These are phyloP conservation scores for Lenwebbia sp. DNA, from an alignment of 345 rosid species.

Conservation along the genomic window DNA sequence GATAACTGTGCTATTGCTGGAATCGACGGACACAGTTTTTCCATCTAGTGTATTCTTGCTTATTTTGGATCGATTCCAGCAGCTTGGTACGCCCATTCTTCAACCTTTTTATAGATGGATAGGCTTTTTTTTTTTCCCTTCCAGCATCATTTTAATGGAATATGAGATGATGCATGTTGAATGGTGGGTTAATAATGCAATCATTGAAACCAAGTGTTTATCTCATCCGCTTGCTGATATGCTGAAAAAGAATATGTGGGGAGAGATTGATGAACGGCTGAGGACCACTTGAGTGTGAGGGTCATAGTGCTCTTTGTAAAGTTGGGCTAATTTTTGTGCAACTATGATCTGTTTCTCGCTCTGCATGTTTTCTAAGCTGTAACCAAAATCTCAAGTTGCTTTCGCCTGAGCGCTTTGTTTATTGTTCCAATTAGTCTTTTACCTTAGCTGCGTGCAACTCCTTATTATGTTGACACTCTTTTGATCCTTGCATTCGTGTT, in stretches of 20 bases:
- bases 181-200: not conserved
- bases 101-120: not conserved
- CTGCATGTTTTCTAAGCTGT: slow-evolving; percentile 24
- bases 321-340: slow-evolving; percentile 50
- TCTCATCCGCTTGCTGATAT: not conserved
- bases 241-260: slow-evolving; percentile 22
- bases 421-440: slow-evolving; percentile 55
- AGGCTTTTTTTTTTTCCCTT: not conserved
- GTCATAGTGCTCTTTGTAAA: slow-evolving; percentile 36
- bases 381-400: slow-evolving; percentile 31
- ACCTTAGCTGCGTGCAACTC: slow-evolving; percentile 21
- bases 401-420: slow-evolving; percentile 51
- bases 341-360: slow-evolving; percentile 28
- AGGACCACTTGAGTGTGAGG: slow-evolving; percentile 52
- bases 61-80: not conserved
- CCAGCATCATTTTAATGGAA: not conserved
- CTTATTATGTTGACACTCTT: not conserved
- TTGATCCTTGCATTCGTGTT: not conserved
- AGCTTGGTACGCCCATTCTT: not conserved
- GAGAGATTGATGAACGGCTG: slow-evolving; percentile 18
- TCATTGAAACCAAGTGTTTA: not conserved
- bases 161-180: not conserved
- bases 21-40: not conserved
- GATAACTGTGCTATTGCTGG: not conserved
- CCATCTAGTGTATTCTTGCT: not conserved